Base-by-base conservation (phyloP, 805 yeast genomes). In the Myxozyma lipomycoides region DNA sequence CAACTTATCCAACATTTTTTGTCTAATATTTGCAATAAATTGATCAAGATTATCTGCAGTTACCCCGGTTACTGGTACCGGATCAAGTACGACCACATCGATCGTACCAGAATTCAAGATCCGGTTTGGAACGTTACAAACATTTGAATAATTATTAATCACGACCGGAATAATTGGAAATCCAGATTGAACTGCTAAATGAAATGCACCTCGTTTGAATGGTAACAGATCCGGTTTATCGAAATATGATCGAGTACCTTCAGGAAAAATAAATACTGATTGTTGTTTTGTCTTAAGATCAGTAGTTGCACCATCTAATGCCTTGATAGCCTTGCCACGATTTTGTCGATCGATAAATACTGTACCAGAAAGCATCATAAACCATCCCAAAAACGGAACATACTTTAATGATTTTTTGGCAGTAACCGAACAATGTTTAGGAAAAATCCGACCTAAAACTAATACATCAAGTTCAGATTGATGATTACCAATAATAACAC, bases 161-260 rank as follows among this genome's bases (percentile, higher is more conserved):
- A 87, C 95, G 45, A 85, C 73, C 6, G 99, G 98, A 22, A 93
- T 79, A 45, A 93, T 74, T 18, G 98, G 98, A 34, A 91, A 82
- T 38, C 80, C 81, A 4, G 95, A 95, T 69, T 89, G 95, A 56
- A 86, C 84, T 5, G 99, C 99, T 64, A 93, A 77, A 69, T 93
- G 97, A 81, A 93, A 93, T 0, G 98, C 97, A 48, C 99, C 99
- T 67, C 93, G 93, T 70, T 93, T 93, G 72, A 93, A 88, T 0
- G 95, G 95, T 44, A 88, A 75, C 66, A 93, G 70, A 2, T 75
- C 80, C 45, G 95, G 83, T 32, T 75, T 75, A 22, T 78, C 69
- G 9, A 84, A 70, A 58, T 83, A 85, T 0, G 97, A 88, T 69
- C 99, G 79, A 1, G 98, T 93, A 24, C 99, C 99, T 70, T 93